Evolutionary conservation across 1,139 yeast genomes (phyloP), one percentile per base, ranked within the genome.

Genomic region (Geotrichum siamense): DNA sequence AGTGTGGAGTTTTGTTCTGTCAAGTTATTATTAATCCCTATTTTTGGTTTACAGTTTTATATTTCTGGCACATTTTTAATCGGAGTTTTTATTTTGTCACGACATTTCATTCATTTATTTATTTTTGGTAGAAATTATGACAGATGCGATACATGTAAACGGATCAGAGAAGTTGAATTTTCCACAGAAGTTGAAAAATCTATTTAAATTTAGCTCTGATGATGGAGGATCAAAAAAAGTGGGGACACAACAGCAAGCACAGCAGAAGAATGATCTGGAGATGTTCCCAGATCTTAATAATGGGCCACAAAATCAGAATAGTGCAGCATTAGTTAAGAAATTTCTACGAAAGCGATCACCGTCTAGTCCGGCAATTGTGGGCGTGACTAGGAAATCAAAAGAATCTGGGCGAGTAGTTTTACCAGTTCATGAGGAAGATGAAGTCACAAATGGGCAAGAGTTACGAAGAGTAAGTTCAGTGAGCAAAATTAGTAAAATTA

Each of bases 351-450:
- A 68, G 40, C 60, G 72, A 19, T 68, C 72, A 2, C 71, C 72
- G 0, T 67, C 71, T 3, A 55, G 58, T 29, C 60, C 61, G 20
- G 53, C 54, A 13, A 54, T 51, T 9, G 51, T 51, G 17, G 41
- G 76, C 41, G 82, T 91, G 31, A 91, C 91, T 62, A 96, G 87
- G 54, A 89, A 87, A 60, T 17, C 34, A 12, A 22, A 31, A n/a
- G 3, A 36, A 20, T 25, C 32, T 13, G n/a, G 32, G 5, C 39
- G 34, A 13, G 28, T 27, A 8, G 35, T 13, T 8, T 23, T 38
- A 12, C 38, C 37, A n/a, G 41, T 26, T 26, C 26, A 29, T 13
- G 40, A 22, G 26, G 76, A 8, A 98, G 98, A 3, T 35, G 52
- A 3, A 49, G 57, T 59, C 23, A 75, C n/a, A n/a, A n/a, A n/a